A percentile compares a stretch with the other conserved stretches of the same genome.
Conservation (phyloP, 2,329 filamentous ascomycete genomes). For the Tolypocladium tropicale region DNA sequence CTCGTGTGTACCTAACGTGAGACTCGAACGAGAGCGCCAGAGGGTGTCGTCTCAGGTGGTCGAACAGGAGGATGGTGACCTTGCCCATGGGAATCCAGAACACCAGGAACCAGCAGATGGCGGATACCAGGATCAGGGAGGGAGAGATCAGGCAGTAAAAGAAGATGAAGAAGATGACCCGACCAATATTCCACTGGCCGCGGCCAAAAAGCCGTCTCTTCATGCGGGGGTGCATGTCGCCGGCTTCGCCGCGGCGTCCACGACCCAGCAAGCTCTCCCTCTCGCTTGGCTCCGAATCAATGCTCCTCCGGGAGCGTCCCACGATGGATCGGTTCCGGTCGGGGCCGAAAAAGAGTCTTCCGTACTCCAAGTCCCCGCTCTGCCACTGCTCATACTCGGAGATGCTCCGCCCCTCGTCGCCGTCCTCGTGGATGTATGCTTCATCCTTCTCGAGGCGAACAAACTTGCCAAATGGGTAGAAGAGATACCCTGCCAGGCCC, state of each 20-base stretch:
- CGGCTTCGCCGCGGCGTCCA: slow-evolving; percentile 38
- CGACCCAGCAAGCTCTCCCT: slow-evolving; percentile 78
- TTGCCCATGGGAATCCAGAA: slow-evolving; percentile 99
- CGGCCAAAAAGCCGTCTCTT: slow-evolving; percentile 90
- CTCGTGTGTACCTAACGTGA: slow-evolving; percentile 65
- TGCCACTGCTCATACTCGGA: slow-evolving; percentile 99
- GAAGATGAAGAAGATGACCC: slow-evolving; percentile 91
- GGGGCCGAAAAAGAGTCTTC: slow-evolving; percentile 90
- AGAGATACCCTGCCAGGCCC: slow-evolving; percentile 75
- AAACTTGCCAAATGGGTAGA: slow-evolving; percentile 96
- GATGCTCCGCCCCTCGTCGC: slow-evolving; percentile 92
- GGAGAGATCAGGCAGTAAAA: slow-evolving; percentile 92
- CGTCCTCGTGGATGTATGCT: slow-evolving; percentile 85
- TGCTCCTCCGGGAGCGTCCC: slow-evolving; percentile 75
- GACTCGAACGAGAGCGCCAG: slow-evolving; percentile 89
- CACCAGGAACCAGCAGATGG: slow-evolving; percentile 89
- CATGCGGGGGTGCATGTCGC: slow-evolving; percentile 27
- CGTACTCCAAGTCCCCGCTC: slow-evolving; percentile 91
- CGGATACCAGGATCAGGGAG: slow-evolving; percentile 73
- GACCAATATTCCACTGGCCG: slow-evolving; percentile 88
- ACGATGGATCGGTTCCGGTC: slow-evolving; percentile 67
- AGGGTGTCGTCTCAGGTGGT: slow-evolving; percentile 86
- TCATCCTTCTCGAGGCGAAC: slow-evolving; percentile 91
- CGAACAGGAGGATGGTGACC: slow-evolving; percentile 78
- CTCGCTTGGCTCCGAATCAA: slow-evolving; percentile 76